Conservation (phyloP, 768 basidiomycete genomes). For the Suillus clintonianus region DNA sequence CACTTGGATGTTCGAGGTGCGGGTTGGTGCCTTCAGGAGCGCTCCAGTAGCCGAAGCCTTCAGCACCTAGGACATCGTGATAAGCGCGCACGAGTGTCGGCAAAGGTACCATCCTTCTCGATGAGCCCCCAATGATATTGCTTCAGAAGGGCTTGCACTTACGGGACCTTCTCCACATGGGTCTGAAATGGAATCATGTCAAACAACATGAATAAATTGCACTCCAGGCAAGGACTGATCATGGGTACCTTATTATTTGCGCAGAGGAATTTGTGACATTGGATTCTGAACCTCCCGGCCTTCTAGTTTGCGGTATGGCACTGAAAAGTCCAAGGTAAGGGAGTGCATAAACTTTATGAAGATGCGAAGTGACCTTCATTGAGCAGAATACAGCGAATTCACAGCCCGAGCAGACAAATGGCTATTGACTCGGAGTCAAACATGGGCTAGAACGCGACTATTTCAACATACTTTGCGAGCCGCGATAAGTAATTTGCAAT, state of each 20-base stretch:
- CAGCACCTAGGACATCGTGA: slow-evolving; percentile 38
- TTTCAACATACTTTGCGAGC: slow-evolving; percentile 21
- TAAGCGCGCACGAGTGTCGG: slow-evolving; percentile 36
- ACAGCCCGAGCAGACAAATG: slow-evolving; percentile 29
- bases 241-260: slow-evolving; percentile 32
- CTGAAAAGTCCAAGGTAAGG: slow-evolving; percentile 17
- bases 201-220: not conserved
- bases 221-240: not conserved
- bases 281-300: slow-evolving; percentile 23
- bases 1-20: slow-evolving; percentile 26
- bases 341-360: not conserved
- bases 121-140: slow-evolving; percentile 46
- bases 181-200: slow-evolving; percentile 19
- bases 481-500: slow-evolving; percentile 16
- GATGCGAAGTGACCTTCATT: slow-evolving; percentile 18
- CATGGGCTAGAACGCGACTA: not conserved
- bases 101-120: slow-evolving; percentile 43
- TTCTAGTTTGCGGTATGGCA: slow-evolving; percentile 40
- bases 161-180: slow-evolving; percentile 38
- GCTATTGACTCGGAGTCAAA: slow-evolving; percentile 12
- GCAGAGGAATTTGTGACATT: slow-evolving; percentile 36
- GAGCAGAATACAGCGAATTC: slow-evolving; percentile 32
- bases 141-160: slow-evolving; percentile 34
- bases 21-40: slow-evolving; percentile 33
- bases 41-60: slow-evolving; percentile 46